Percentiles rank a stretch among this genome's conserved stretches.
Evolutionary conservation across 106 monocot species (phyloP).

Genomic region (Dendrobium nobile): DNA sequence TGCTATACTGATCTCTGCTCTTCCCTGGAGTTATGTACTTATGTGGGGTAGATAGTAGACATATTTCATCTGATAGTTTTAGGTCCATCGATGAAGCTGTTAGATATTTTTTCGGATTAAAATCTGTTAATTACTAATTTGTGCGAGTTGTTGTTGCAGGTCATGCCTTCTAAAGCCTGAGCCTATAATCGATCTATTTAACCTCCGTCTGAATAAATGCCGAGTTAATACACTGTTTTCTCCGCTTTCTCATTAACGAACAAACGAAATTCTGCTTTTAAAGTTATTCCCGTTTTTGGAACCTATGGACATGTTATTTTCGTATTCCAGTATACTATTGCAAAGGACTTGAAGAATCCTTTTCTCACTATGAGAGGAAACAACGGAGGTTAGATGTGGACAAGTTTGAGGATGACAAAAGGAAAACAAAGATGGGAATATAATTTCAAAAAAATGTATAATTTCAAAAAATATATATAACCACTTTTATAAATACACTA

Average conservation of each 20-base stretch:
- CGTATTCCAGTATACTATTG: slow-evolving; percentile 2
- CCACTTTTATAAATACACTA: no score
- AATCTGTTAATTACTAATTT: neutral
- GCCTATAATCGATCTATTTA: neutral
- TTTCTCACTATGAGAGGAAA: no score
- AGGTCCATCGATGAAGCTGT: neutral
- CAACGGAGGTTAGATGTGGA: slow-evolving; percentile 55
- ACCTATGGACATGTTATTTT: neutral
- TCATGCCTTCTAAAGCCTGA: neutral
- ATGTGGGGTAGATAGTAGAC: no score
- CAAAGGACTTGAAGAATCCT: slow-evolving; percentile 8
- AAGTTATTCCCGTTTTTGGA: no score
- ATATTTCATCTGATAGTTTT: neutral
- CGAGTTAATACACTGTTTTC: neutral
- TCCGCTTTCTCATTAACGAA: neutral
- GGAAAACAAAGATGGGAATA: slow-evolving; percentile 40
- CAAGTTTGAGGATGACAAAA: slow-evolving; percentile 57
- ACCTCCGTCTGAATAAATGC: neutral
- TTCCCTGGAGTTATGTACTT: no score
- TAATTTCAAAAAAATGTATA: no score
- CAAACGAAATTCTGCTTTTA: neutral
- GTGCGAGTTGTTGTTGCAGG: neutral
- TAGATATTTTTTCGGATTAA: neutral
- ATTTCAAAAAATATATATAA: no score
- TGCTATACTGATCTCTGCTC: no score